A percentile compares a stretch with the other conserved stretches of the same genome.
phyloP scores from a whole-genome alignment of 108 stramenopile genomes.

The Pelagomonas calceolata region DNA sequence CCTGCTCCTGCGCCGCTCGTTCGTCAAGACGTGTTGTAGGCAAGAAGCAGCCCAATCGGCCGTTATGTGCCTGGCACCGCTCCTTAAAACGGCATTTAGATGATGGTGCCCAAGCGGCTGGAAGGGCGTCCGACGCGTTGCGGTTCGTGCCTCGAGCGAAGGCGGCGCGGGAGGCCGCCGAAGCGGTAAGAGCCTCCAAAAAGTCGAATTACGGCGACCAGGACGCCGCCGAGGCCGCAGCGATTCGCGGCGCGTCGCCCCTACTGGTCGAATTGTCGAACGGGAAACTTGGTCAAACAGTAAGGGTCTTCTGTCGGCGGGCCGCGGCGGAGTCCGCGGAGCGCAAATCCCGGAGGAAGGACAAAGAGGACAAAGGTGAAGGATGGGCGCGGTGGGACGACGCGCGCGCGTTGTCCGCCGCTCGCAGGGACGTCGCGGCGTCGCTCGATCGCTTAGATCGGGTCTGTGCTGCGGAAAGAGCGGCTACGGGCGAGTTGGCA shows the following conservation, averaged over 20 bases:
- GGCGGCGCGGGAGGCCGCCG: too few species aligned
- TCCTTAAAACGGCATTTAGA: neutral
- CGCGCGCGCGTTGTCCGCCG: neutral
- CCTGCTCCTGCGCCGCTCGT: neutral
- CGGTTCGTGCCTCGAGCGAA: neutral
- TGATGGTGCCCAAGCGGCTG: neutral
- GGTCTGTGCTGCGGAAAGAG: neutral
- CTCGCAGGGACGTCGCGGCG: slow-evolving; percentile 10
- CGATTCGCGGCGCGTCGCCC: slow-evolving; percentile 11
- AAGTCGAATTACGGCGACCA: too few species aligned
- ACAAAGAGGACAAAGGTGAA: too few species aligned
- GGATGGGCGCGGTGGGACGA: slow-evolving; percentile 12
- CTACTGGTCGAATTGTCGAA: slow-evolving; percentile 18
- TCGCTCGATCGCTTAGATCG: slow-evolving; percentile 11
- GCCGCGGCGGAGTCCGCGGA: slow-evolving; percentile 14
- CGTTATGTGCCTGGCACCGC: neutral
- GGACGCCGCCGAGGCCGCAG: slow-evolving; percentile 1
- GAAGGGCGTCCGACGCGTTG: neutral
- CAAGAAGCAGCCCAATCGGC: neutral
- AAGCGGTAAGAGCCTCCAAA: too few species aligned
- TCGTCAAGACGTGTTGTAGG: neutral
- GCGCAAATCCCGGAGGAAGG: neutral
- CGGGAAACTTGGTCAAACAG: slow-evolving; percentile 19
- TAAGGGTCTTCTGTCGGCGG: slow-evolving; percentile 16
- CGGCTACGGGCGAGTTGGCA: neutral